Conservation (phyloP, 805 yeast genomes). For the Vanderwaltozyma polyspora region DNA sequence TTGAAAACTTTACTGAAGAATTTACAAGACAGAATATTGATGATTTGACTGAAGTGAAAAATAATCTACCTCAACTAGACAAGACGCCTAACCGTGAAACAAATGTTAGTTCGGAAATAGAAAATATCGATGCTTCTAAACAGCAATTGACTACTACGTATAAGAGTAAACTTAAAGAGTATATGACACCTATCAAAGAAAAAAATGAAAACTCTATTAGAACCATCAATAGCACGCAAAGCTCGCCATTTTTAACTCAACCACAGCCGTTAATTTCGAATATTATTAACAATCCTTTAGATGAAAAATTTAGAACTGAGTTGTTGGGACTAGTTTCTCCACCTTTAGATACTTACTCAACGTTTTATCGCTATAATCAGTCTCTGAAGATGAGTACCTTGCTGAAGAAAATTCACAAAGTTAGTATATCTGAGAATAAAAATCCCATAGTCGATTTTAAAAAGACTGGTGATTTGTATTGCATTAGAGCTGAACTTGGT, state of each 20-base stretch:
- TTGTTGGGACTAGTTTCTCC: constrained; percentile 32
- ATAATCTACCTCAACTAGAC: not conserved
- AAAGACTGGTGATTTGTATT: constrained; percentile 25
- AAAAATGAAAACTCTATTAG: constrained; percentile 9
- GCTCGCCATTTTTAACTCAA: constrained; percentile 25
- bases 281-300: constrained; percentile 35
- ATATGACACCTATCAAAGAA: constrained; percentile 24
- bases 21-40: constrained; percentile 24
- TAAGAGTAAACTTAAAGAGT: constrained; percentile 4
- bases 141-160: too few relatives aligned
- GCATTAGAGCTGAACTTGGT: constrained; percentile 45
- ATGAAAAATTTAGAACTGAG: constrained; percentile 28
- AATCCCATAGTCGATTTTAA: constrained; percentile 26
- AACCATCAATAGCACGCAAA: not conserved
- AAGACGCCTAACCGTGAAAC: not conserved
- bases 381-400: constrained; percentile 28
- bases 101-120: not conserved
- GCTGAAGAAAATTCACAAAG: constrained; percentile 29
- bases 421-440: constrained; percentile 29
- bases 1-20: constrained; percentile 30
- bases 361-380: constrained; percentile 24
- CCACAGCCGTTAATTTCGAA: constrained; percentile 7
- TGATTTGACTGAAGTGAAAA: constrained; percentile 29
- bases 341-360: constrained; percentile 25
- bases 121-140: too few relatives aligned